These are phyloP conservation scores for Actinomortierella ambigua DNA, from an alignment of 371 early-diverging fungal genomes.

Conservation along the genomic window DNA sequence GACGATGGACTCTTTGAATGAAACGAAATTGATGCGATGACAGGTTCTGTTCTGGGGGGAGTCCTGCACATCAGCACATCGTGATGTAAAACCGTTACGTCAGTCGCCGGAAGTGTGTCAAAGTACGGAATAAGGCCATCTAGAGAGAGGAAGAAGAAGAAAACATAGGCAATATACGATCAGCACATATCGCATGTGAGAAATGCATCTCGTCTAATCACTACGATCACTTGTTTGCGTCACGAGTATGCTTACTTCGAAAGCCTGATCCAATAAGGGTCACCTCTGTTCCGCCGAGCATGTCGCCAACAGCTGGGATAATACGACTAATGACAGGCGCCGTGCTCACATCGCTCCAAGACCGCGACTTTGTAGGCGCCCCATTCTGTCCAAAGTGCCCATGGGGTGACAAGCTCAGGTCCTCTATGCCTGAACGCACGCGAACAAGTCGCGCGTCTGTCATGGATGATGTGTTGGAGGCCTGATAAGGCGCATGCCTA, in stretches of 20 bases:
- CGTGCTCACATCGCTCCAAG: constrained; percentile 25
- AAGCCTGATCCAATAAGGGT: constrained; percentile 45
- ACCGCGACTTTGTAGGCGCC: constrained; percentile 25
- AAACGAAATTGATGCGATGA: constrained; percentile 21
- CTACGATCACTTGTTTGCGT: not conserved
- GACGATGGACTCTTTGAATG: constrained; percentile 17
- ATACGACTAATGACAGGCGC: constrained; percentile 31
- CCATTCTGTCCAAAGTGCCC: too few species aligned
- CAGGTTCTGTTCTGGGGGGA: constrained; percentile 26
- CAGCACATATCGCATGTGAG: too few species aligned
- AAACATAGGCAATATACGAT: not conserved
- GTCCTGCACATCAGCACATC: constrained; percentile 39
- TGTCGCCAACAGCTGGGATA: constrained; percentile 39
- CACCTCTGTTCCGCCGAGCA: constrained; percentile 44
- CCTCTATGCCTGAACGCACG: not conserved
- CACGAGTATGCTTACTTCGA: constrained; percentile 16
- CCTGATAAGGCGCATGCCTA: too few species aligned
- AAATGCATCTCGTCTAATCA: too few species aligned
- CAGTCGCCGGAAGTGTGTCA: constrained; percentile 32
- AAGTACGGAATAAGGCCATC: constrained; percentile 30
- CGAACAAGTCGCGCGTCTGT: constrained; percentile 2
- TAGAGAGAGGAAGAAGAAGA: constrained; percentile 2
- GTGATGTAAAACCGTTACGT: constrained; percentile 23
- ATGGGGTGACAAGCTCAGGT: too few species aligned
- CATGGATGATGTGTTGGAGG: too few species aligned